Base-by-base conservation (phyloP, 2,329 filamentous ascomycete genomes). In the Blumeria hordei region DNA sequence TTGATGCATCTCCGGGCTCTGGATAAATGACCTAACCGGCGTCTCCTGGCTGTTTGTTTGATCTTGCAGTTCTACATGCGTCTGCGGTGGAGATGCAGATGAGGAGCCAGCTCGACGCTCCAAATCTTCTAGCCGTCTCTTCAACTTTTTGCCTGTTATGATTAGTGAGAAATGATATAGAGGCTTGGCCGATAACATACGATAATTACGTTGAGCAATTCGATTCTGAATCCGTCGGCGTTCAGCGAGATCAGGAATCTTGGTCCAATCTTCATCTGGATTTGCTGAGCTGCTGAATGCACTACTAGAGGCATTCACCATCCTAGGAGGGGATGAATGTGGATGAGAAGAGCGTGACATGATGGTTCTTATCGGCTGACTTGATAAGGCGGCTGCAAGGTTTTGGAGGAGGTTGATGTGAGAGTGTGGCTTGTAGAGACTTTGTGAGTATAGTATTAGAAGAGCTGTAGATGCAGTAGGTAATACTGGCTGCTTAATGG, bases 191-290 rank as follows among this genome's bases (percentile, higher is more conserved):
- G 58, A 21, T n/a, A 54, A 76, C 81, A 67, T 74, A 94, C 88
- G 88, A 72, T 95, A 95, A 73, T 94, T 94, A 64, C 88, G 83
- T 71, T 96, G 90, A 62, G 90, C 90, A 74, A 96, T 95, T 62
- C 90, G 81, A 72, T 96, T 96, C 71, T 96, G 88, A 72, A 95
- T 94, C 66, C 88, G 79, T 64, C 88, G 76, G 65, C 92, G 81
- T 71, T 96, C 90, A 54, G 88, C 90, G 57, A 96, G 81, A 69
- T 96, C 90, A 56, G 90, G 94, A 67, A 96, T 94, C 78, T 95
- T 94, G 66, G 90, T 95, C 90, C 90, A 96, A 72, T 96, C 90
- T 71, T 96, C 90, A 66, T 95, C 88, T 55, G 90, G 85, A 68
- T 94, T 93, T 63, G 88, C 90, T 60, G 87, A 93, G 64, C 83